Evolutionary conservation across 257 asterid species (phyloP), one percentile per base, ranked within the genome.

Genomic region (Gentiana straminea): DNA sequence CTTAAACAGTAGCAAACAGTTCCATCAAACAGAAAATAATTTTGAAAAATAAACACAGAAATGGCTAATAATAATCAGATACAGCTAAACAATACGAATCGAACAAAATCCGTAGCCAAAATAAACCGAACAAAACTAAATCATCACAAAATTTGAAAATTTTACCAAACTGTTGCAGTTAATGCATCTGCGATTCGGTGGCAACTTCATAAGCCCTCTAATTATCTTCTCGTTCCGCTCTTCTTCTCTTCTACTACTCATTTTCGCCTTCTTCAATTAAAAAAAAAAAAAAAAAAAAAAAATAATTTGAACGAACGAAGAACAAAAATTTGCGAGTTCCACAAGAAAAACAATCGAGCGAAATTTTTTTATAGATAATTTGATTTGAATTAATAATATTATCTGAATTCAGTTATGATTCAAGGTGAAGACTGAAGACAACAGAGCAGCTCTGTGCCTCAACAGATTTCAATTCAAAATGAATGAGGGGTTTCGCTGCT

Each of bases 121-220:
- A 24, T 35, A 7, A 35, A 33, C 49, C 35, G 47, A 47, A 54
- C n/a, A 9, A 45, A 38, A 15, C 3, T 15, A 11, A 32, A 38
- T 33, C 11, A 56, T 41, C 9, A 10, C 46, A 24, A 5, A 35
- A 52, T 9, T 2, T 13, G 1, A 3, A 58, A 39, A 37, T 44
- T 49, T 13, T 66, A 89, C 97, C 97, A 84, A 71, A 78, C 82
- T 77, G 81, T 90, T 86, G 77, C 95, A 90, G 84, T 91, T 91
- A 43, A 91, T 84, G 88, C 98, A 91, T 64, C 91, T 74, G 57
- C 96, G 89, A 81, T 91, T 91, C 51, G 96, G 98, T 58, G 96
- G 98, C 69, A 91, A 95, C 81, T 91, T 91, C 86, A 91, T 77
- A 44, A 91, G 94, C 24, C 98, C 98, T 68, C 96, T 75, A 34